phyloP scores from a whole-genome alignment of 1,284 basidiomycete species.

The Golubevia pallescens region DNA sequence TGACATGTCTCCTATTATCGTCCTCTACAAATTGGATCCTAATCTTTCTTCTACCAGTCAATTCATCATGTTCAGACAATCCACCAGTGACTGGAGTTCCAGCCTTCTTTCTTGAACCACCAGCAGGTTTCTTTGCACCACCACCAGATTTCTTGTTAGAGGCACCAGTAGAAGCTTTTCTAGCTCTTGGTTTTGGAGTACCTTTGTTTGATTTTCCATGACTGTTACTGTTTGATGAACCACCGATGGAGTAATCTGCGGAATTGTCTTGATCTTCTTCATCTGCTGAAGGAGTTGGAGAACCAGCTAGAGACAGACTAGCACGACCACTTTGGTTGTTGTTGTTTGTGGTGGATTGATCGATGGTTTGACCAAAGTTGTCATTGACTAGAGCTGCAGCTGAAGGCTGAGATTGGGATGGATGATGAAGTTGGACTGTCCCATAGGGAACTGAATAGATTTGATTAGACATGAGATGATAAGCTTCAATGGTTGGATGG shows the following conservation, averaged over 20 bases:
- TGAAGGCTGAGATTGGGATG: background rate
- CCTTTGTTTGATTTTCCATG: background rate
- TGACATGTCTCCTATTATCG: constrained; percentile 54
- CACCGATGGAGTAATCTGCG: background rate
- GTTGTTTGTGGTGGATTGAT: too few species aligned
- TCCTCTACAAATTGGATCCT: constrained; percentile 62
- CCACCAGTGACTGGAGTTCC: background rate
- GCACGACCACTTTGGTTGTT: too few species aligned
- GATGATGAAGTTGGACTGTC: constrained; percentile 38
- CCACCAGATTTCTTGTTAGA: background rate
- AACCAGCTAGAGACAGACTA: background rate
- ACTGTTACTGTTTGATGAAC: background rate
- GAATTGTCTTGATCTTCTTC: background rate
- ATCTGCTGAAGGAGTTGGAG: background rate
- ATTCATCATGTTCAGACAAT: constrained; percentile 35
- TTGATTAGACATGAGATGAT: background rate
- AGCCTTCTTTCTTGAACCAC: background rate
- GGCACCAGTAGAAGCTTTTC: background rate
- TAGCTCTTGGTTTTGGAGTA: too few species aligned
- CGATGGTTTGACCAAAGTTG: background rate
- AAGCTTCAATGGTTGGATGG: too few species aligned
- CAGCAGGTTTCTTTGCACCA: background rate
- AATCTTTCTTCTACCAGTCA: constrained; percentile 61
- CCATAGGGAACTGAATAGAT: constrained; percentile 45
- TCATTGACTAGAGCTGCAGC: background rate